Percentiles rank a stretch among this genome's conserved stretches.
phyloP scores from a whole-genome alignment of 2,329 filamentous ascomycete genomes.

The Lecanicillium sp. region DNA sequence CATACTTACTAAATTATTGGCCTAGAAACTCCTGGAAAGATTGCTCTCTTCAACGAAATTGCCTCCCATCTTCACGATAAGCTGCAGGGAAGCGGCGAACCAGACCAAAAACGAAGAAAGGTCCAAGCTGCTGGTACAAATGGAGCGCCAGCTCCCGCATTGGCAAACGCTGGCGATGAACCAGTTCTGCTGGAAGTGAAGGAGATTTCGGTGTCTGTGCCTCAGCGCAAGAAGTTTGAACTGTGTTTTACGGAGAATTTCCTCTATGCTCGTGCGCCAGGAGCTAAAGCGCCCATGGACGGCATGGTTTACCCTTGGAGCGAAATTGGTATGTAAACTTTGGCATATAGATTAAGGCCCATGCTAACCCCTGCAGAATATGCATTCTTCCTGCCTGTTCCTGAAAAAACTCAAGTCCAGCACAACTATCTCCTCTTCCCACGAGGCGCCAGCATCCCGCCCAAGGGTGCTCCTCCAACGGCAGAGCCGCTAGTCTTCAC shows the following conservation, averaged over 20 bases:
- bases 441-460: slow-evolving; percentile 42
- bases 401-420: slow-evolving; percentile 57
- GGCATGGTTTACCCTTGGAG: slow-evolving; percentile 52
- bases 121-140: slow-evolving; percentile 32
- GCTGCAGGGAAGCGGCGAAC: slow-evolving; percentile 31
- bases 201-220: slow-evolving; percentile 60
- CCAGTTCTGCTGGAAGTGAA: slow-evolving; percentile 51
- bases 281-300: slow-evolving; percentile 42
- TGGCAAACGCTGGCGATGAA: slow-evolving; percentile 38
- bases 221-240: slow-evolving; percentile 61
- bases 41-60: slow-evolving; percentile 51
- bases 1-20: slow-evolving; percentile 1
- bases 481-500: slow-evolving; percentile 58
- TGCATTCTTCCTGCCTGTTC: slow-evolving; percentile 56
- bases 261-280: slow-evolving; percentile 48
- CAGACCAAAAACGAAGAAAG: slow-evolving; percentile 44
- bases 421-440: slow-evolving; percentile 60
- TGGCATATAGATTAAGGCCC: slow-evolving; percentile 1
- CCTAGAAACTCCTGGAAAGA: slow-evolving; percentile 41
- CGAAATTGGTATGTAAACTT: slow-evolving; percentile 45
- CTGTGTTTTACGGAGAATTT: slow-evolving; percentile 54
- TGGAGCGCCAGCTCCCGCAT: slow-evolving; percentile 13
- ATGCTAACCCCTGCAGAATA: slow-evolving; percentile 36
- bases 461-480: slow-evolving; percentile 33
- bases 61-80: slow-evolving; percentile 41